Evolutionary conservation across 768 basidiomycete species (phyloP), one percentile per base, ranked within the genome.

Genomic region (Gautieria morchelliformis): DNA sequence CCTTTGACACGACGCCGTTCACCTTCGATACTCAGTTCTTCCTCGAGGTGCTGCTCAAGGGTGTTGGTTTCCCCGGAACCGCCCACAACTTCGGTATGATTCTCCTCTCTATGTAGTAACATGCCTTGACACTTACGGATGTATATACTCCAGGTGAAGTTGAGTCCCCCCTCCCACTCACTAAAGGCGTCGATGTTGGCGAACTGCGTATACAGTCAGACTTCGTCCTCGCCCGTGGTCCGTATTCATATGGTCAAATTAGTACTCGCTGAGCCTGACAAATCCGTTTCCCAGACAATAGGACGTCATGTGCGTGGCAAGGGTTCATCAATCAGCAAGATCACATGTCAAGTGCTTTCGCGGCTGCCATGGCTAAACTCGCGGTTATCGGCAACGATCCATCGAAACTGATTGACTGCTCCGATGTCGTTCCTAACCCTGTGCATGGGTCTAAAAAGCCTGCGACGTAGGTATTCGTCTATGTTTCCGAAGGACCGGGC

Each of bases 331-430:
- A 57, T 22, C 15, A 73, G 59, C 73, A 73, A 57, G 60, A 67
- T 12, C 64, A 62, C 46, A 67, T 76, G 63, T 64, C 67, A 20
- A 58, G 59, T 27, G 66, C 62, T 1, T 77, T 77, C 69, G 68
- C 65, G n/a, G 66, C 67, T 15, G 76, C 72, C 12, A 74, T 78
- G 73, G 63, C 67, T 35, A 79, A 77, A 63, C 61, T 78, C 32
- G 71, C 74, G 7, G 59, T 74, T 17, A 57, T 77, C 40, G 78
- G 75, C 17, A 74, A 77, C 40, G 68, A 76, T 59, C 56, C 59
- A 10, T 63, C 56, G 54, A 60, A 64, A 7, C 56, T 78, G 58
- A 66, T 72, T 37, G 76, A 77, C 64, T 78, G 76, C 63, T 73
- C 71, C 4, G 75, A 77, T 46, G 71, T 77, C 54, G 75, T 77